Evolutionary conservation across 495 filamentous ascomycete species (phyloP).

Genomic region (Daldinia grandis): DNA sequence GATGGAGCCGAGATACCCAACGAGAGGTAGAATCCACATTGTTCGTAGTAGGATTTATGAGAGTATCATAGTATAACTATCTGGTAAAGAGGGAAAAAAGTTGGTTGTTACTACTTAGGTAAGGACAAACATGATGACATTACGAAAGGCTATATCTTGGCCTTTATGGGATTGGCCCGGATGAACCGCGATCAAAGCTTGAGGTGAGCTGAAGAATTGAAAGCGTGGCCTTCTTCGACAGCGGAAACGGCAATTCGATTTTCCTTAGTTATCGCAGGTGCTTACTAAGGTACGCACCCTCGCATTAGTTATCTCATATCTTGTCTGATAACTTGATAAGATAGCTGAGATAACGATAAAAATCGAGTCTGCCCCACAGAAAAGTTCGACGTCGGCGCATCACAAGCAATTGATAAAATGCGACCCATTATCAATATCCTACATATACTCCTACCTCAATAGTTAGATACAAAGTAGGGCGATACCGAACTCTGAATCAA

Average conservation of each 20-base stretch:
- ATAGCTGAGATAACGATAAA: constrained; percentile 39
- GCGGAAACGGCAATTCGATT: constrained; percentile 24
- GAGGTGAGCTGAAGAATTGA: not conserved
- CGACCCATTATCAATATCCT: not conserved
- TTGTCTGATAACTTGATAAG: constrained; percentile 18
- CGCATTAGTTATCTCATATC: not conserved
- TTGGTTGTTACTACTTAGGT: constrained; percentile 10
- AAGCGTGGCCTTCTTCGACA: constrained; percentile 33
- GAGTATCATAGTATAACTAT: constrained; percentile 26
- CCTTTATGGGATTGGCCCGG: constrained; percentile 5
- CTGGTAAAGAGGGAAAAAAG: constrained; percentile 11
- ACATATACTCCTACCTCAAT: too few relatives aligned
- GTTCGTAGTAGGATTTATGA: constrained; percentile 33
- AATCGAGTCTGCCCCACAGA: constrained; percentile 15
- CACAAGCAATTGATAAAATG: constrained; percentile 24
- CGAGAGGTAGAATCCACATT: constrained; percentile 92
- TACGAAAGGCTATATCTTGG: not conserved
- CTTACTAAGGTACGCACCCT: not conserved
- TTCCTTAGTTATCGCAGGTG: not conserved
- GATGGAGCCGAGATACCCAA: constrained; percentile 87
- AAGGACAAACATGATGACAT: constrained; percentile 13
- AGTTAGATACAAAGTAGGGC: not conserved
- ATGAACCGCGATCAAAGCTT: constrained; percentile 1
- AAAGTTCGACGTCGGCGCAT: constrained; percentile 13
- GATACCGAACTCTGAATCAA: not conserved